Evolutionary conservation across 2,329 filamentous ascomycete genomes (phyloP).

Genomic region (Monosporascus ibericus): DNA sequence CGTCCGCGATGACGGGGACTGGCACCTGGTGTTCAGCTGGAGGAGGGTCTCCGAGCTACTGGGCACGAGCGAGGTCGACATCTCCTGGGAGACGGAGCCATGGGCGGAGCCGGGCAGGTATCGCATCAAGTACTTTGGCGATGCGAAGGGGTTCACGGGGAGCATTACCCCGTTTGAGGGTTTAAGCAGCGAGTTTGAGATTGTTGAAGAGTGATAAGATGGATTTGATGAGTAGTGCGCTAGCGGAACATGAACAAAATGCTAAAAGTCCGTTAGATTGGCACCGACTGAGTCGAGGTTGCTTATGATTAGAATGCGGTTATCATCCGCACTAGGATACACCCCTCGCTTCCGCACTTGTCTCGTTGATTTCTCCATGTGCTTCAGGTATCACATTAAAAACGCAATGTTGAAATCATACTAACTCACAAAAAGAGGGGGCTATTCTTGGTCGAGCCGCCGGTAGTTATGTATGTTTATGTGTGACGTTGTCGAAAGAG

Average conservation of each 20-base stretch:
- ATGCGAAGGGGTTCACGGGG: constrained; percentile 62
- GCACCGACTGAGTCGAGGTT: too few relatives aligned
- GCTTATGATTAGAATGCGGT: too few relatives aligned
- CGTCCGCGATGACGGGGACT: constrained; percentile 73
- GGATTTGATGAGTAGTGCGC: constrained; percentile 1
- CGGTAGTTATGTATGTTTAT: too few relatives aligned
- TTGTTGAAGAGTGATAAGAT: constrained; percentile 7
- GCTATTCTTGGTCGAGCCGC: too few relatives aligned
- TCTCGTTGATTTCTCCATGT: too few relatives aligned
- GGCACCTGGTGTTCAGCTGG: constrained; percentile 78
- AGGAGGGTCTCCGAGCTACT: constrained; percentile 61
- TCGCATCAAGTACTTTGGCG: constrained; percentile 74
- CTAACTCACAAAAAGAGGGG: too few relatives aligned
- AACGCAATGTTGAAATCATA: too few relatives aligned
- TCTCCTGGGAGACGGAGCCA: constrained; percentile 71
- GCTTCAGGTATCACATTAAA: too few relatives aligned
- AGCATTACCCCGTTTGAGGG: constrained; percentile 64
- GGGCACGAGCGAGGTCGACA: constrained; percentile 67
- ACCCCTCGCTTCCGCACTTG: too few relatives aligned
- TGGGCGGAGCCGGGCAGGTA: constrained; percentile 58
- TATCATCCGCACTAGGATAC: too few relatives aligned
- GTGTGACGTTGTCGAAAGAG: too few relatives aligned
- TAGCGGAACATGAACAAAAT: background rate
- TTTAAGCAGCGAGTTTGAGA: constrained; percentile 46
- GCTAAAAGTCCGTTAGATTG: too few relatives aligned